Conservation (phyloP, 805 yeast species). For the Wickerhamomyces tratensis region DNA sequence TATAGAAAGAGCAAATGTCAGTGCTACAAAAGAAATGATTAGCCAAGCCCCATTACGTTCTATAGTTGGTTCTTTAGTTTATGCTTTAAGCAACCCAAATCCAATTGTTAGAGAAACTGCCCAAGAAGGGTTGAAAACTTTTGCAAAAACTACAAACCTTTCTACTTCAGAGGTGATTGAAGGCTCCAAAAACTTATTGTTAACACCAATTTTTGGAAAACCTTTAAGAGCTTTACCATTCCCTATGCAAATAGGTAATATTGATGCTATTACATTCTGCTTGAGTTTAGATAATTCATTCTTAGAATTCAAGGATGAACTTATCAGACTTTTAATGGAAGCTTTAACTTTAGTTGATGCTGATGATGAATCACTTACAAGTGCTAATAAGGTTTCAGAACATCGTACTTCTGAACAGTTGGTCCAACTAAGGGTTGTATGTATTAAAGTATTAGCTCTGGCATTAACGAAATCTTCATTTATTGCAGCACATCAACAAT, state of each 20-base stretch:
- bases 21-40: constrained; percentile 50
- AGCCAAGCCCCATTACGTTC: constrained; percentile 67
- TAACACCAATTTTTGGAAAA: constrained; percentile 93
- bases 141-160: constrained; percentile 62
- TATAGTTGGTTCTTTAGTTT: constrained; percentile 79
- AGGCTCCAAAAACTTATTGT: constrained; percentile 71
- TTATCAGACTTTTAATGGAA: constrained; percentile 76
- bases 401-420: constrained; percentile 83
- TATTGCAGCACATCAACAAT: constrained; percentile 61
- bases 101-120: constrained; percentile 75
- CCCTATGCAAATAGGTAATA: constrained; percentile 97
- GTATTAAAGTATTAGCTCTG: constrained; percentile 71
- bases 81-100: constrained; percentile 87
- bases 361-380: constrained; percentile 90
- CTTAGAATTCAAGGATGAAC: constrained; percentile 79
- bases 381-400: constrained; percentile 78
- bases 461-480: constrained; percentile 84
- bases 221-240: constrained; percentile 95
- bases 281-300: constrained; percentile 73
- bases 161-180: constrained; percentile 68
- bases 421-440: constrained; percentile 79
- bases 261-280: constrained; percentile 94
- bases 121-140: constrained; percentile 53
- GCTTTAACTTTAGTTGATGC: constrained; percentile 95
- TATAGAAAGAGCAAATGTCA: constrained; percentile 55